Base-by-base conservation (phyloP, 2,329 filamentous ascomycete species). In the Penicillium hordei region DNA sequence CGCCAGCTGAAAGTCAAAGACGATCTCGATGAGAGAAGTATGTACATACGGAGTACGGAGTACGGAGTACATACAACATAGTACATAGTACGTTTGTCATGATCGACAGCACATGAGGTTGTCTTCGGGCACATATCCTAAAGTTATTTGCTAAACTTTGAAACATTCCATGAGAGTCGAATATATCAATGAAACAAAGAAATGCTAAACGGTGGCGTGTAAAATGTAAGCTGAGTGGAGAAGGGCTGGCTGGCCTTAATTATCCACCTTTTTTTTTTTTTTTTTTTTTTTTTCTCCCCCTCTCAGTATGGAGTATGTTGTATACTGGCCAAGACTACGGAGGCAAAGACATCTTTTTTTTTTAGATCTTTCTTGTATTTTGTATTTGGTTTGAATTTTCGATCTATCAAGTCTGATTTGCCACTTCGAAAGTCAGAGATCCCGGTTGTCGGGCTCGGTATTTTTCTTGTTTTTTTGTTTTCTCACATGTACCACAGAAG, bases 1-100 rank as follows among this genome's bases (percentile, higher is more conserved):
- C 54, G 58, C 53, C 43, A 61, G 63, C 60, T 61, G 62, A 58
- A 56, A 31, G 15, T 21, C 48, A 43, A 29, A 45, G 54, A 36
- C 49, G 49, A 48, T 49, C 60, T 58, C 46, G 19, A 40, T 19
- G 38, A 23, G 19, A 34, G n/a, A n/a, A n/a, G n/a, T n/a, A n/a
- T 9, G 21, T 42, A 15, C 15, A 17, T 15, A 34, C 33, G 13
- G 33, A 31, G 9, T 31, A 21, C 38, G 19, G 19, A 25, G 13
- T 3, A 31, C 42, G 38, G 56, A 21, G 29, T 31, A 44, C 12
- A 46, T n/a, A n/a, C n/a, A n/a, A n/a, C n/a, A n/a, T n/a, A 25
- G 13, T 3, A 31, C 42, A 34, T 54, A 21, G 29, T 31, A 44
- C 12, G 33, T 21, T 52, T 48, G 33, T 50, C 45, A 54, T 53